Base-by-base conservation (phyloP, 2,329 filamentous ascomycete species). In the Fusarium bactridioides region DNA sequence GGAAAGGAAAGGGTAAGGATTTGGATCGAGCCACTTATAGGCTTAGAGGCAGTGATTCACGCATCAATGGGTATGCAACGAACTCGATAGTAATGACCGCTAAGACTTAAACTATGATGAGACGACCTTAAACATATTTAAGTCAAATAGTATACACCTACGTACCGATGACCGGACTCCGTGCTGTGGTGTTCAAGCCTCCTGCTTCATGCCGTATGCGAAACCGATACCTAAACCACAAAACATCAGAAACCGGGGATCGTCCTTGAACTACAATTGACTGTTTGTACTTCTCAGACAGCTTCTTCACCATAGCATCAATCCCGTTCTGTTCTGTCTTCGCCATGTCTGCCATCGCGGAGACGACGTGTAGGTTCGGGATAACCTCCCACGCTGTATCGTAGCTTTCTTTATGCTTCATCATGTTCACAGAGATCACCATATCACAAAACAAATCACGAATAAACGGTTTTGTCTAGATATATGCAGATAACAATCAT, bases 401-500 rank as follows among this genome's bases (percentile, higher is more conserved):
- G 47, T 33, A 50, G 21, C 21, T 33, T n/a, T 18, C 21, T 31
- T 23, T 19, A 50, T 29, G 27, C 21, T 23, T 23, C 18, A 33
- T 44, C n/a, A 19, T 29, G 8, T 43, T 23, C 37, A 27, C 23
- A 35, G 5, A 33, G 16, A 45, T n/a, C n/a, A 12, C 19, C 18
- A n/a, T 35, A n/a, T n/a, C 33, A 27, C 19, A 58, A 19, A 35
- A 27, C 5, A n/a, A 23, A 15, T 41, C 41, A 45, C 53, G 44
- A 55, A 48, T 44, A 31, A 59, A 38, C 19, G 45, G 35, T 44
- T 51, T 58, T 51, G 38, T 70, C 51, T 61, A 58, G 47, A 50
- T 62, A 66, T 55, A 67, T 70, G 54, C 47, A 59, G 40, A 67
- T 45, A 38, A 35, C 25, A 35, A 38, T 51, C 40, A 31, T 41